Evolutionary conservation across 1,284 basidiomycete species (phyloP).

Genomic region (Hemileia vastatrix): DNA sequence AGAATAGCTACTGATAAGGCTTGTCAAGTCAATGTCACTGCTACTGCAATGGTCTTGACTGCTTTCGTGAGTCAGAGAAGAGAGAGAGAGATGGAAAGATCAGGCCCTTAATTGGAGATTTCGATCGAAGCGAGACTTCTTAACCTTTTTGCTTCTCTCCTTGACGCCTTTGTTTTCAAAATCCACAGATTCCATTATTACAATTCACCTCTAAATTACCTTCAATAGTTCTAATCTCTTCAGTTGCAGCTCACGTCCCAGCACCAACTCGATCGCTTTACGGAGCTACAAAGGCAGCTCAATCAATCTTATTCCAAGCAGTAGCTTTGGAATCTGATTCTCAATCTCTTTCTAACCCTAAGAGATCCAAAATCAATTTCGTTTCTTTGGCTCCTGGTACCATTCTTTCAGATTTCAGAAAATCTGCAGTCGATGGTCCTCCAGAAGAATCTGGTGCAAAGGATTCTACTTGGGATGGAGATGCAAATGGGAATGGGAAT

Average conservation of each 20-base stretch:
- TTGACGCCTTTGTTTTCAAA: neutral
- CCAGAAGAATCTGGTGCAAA: slow-evolving; percentile 18
- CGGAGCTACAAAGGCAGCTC: slow-evolving; percentile 70
- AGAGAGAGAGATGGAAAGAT: neutral
- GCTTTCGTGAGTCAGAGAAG: slow-evolving; percentile 46
- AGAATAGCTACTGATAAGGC: slow-evolving; percentile 44
- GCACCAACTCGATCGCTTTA: slow-evolving; percentile 79
- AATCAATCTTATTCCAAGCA: slow-evolving; percentile 65
- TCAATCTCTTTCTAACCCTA: no score
- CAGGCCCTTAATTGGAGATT: neutral
- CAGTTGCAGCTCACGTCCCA: slow-evolving; percentile 66
- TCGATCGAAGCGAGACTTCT: neutral
- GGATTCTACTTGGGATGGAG: slow-evolving; percentile 23
- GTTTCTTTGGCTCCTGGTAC: slow-evolving; percentile 38
- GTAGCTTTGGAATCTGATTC: slow-evolving; percentile 59
- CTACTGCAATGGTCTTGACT: slow-evolving; percentile 48
- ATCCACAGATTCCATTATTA: slow-evolving; percentile 62
- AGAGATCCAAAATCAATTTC: slow-evolving; percentile 32
- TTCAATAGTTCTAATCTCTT: slow-evolving; percentile 68
- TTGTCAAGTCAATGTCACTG: slow-evolving; percentile 48
- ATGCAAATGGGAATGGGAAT: slow-evolving; percentile 24
- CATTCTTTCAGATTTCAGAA: slow-evolving; percentile 36
- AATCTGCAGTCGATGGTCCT: slow-evolving; percentile 33
- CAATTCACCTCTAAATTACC: slow-evolving; percentile 59
- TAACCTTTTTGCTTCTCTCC: neutral